Evolutionary conservation across 1,139 yeast species (phyloP), one percentile per base, ranked within the genome.

Genomic region (Candida tetrigidarum): DNA sequence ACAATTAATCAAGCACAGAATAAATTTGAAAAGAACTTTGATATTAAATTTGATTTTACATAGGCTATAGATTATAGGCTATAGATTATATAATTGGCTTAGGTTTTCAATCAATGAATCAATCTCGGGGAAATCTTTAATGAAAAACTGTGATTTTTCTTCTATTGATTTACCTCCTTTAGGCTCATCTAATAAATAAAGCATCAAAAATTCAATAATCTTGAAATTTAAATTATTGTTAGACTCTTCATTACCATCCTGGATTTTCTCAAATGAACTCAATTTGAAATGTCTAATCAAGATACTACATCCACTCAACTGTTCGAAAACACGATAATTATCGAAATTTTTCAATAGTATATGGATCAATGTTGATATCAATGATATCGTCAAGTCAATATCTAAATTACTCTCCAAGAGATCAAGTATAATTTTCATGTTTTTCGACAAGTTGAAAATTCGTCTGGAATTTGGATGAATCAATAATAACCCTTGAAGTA

Each of bases 191-290:
- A 81, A 74, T 47, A 86, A 63, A 56, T 87, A 86, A 57, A 86
- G 84, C 48, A 86, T 78, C 46, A 86, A 66, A 59, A 86, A 86
- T 63, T 87, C 95, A 41, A 86, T 75, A 23, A 84, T 76, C 54
- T 84, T 83, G 52, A 85, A 78, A 49, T 78, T 78, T 11, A 80
- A 66, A 34, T 67, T 71, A 38, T 38, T 38, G 22, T 38, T 38
- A 18, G 28, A 37, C 25, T 37, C 40, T 14, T 37, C 40, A 23
- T 38, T 25, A 42, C 45, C 28, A 35, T 53, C 54, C 11, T 20
- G 16, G 6, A 20, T 29, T 29, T 18, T 28, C 29, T 52, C 47
- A 16, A 48, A 44, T 19, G 60, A 51, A 19, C 57, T 46, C 34
- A 67, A 53, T 23, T 62, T 62, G 22, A 75, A 58, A 45, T 67